Evolutionary conservation across 208 protist species (phyloP).

Genomic region (Trypanosoma boissoni): DNA sequence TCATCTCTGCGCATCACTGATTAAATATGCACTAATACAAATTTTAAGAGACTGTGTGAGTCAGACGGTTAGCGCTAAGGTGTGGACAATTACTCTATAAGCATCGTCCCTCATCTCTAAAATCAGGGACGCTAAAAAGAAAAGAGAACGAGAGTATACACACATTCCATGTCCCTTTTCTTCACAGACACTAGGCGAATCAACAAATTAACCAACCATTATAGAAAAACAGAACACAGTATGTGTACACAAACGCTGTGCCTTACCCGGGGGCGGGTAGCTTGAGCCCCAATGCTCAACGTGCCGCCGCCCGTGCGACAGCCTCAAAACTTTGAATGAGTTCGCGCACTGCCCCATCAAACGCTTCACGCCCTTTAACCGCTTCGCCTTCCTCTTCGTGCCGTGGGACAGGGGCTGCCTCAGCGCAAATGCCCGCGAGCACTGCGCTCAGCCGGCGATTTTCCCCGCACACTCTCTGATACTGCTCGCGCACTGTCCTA

Average conservation of each 20-base stretch:
- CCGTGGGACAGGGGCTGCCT: neutral
- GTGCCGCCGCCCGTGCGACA: conserved; percentile 1
- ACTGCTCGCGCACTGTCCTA: neutral
- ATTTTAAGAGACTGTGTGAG: no score
- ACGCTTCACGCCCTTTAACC: conserved; percentile 1
- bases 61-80: no score
- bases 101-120: no score
- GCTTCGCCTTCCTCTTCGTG: neutral
- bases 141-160: no score
- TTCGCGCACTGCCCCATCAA: conserved; percentile 19
- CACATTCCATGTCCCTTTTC: no score
- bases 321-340: conserved; percentile 18
- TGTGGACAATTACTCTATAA: no score
- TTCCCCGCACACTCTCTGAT: conserved; percentile 12
- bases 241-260: conserved; percentile 1
- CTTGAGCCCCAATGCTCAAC: no score
- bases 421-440: conserved; percentile 7
- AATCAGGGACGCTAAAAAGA: no score
- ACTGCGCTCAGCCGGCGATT: neutral
- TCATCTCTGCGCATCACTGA: no score
- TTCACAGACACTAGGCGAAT: neutral
- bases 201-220: no score
- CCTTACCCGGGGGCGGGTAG: neutral
- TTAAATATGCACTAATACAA: no score
- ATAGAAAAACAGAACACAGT: conserved; percentile 4